Evolutionary conservation across 2,329 filamentous ascomycete species (phyloP), one percentile per base, ranked within the genome.

Genomic region (Colletotrichum tabaci): DNA sequence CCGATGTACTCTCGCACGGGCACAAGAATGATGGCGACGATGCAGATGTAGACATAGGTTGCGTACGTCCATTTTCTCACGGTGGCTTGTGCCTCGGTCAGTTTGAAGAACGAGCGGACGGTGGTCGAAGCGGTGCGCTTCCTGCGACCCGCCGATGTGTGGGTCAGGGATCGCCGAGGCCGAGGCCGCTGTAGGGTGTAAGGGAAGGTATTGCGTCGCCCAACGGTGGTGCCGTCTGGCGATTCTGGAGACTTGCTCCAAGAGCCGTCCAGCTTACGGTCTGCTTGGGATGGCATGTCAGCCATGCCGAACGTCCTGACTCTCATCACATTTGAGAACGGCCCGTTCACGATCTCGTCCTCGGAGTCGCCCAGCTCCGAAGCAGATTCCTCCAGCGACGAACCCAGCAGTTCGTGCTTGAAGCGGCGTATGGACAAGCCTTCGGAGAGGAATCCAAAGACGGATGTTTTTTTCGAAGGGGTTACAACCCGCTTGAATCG

Each of bases 21-120:
- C 3, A 90, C 82, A 4, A 98, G 82, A 63, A 97, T 89, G 42
- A 94, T 88, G 0, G 84, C 77, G 10, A 91, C 63, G 9, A 97
- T 89, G 58, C 90, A 88, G 0, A 86, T 71, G 79, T 98, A 98
- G 21, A 95, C 90, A 77, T 94, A 96, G 0, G 84, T 80, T 2
- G 96, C 94, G 79, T 98, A 98, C 0, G 93, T 75, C 92, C 94
- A 97, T 80, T 95, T 97, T 50, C 94, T 88, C 13, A 91, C 79
- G 6, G 87, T 85, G 2, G 95, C 95, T 84, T 98, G 93, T 16
- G 88, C 86, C 44, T 93, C 89, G 0, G 96, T 98, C 58, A 98
- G 87, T 3, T 92, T 91, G 74, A 97, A 89, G 77, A 95, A 97
- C 0, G 93, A 90, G 38, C 92, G 89, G 42, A 94, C 81, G 42